Base-by-base conservation (phyloP, 2,329 filamentous ascomycete species). In the Ophiostoma ulmi region DNA sequence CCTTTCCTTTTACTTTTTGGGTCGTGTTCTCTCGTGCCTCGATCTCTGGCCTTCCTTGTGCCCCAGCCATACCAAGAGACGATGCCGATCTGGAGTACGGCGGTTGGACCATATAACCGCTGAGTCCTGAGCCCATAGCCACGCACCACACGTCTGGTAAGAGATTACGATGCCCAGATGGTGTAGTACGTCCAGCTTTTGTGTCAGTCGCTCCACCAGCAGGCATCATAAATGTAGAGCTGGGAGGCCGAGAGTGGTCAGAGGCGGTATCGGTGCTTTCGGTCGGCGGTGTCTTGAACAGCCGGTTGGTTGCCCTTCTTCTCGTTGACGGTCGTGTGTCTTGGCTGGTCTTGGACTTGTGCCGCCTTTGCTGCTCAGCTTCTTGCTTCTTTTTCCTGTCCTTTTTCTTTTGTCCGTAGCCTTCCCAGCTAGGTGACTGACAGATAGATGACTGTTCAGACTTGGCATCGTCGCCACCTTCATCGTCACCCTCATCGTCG, bases 371-470 rank as follows among this genome's bases (percentile, higher is more conserved):
- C 72, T 80, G 79, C 69, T 80, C 78, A 14, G 77, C 76, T 48
- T 80, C 79, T 17, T 78, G 78, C 75, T 83, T 85, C 76, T 84
- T 86, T 73, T 86, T 84, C 75, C 82, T 84, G 74, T 84, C 86
- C 74, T 80, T 84, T 74, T 84, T 86, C 73, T 80, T 83, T 26
- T 83, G 81, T 2, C 82, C 81, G 74, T 86, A 86, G 31, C 85
- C 83, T 73, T 88, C 86, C 87, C 87, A 89, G 70, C 83, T 87
- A 1, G 87, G 87, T 1, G 87, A 89, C 70, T 87, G 85, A 72
- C 87, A 89, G 70, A 88, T 86, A 0, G 82, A 84, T 3, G 82
- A 83, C 67, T 81, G 78, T 67, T 82, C 82, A 3, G 81, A 83
- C 73, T 78, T 76, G n/a, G 75, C 71, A 36, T 78, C 76, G 13